Evolutionary conservation across 495 filamentous ascomycete species (phyloP).

Genomic region (Aspergillus carlsbadensis): DNA sequence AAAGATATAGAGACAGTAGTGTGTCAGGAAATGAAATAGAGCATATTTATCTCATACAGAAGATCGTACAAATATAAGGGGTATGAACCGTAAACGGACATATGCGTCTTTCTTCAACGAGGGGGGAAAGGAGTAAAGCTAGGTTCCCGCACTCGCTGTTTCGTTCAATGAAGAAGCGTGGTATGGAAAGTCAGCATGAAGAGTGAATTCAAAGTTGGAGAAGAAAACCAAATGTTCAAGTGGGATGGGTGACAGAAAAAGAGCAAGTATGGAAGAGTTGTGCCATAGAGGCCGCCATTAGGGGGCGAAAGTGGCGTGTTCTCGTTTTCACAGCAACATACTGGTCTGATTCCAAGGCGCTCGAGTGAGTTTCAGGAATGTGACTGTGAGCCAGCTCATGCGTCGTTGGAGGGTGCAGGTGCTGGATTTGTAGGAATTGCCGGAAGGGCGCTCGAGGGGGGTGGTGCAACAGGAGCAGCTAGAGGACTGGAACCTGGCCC

Average conservation of each 20-base stretch:
- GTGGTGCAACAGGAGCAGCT: constrained; percentile 36
- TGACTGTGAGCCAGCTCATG: neutral
- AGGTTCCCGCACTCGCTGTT: neutral
- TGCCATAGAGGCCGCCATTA: no score
- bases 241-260: no score
- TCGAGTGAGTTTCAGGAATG: no score
- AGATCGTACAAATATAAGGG: neutral
- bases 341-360: no score
- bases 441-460: constrained; percentile 32
- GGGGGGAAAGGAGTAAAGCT: neutral
- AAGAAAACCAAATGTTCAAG: no score
- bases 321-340: no score
- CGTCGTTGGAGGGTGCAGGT: constrained; percentile 6
- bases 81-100: constrained; percentile 6
- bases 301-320: no score
- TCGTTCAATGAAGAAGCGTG: constrained; percentile 5
- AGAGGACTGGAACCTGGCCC: constrained; percentile 60
- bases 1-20: no score
- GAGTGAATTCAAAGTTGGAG: neutral
- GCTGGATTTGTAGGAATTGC: constrained; percentile 22
- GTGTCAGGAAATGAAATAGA: no score
- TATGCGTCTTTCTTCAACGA: constrained; percentile 2
- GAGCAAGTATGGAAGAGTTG: no score
- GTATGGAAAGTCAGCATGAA: neutral
- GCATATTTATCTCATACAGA: neutral